phyloP scores from a whole-genome alignment of 768 basidiomycete species.

The Boletus pseudopeckii region DNA sequence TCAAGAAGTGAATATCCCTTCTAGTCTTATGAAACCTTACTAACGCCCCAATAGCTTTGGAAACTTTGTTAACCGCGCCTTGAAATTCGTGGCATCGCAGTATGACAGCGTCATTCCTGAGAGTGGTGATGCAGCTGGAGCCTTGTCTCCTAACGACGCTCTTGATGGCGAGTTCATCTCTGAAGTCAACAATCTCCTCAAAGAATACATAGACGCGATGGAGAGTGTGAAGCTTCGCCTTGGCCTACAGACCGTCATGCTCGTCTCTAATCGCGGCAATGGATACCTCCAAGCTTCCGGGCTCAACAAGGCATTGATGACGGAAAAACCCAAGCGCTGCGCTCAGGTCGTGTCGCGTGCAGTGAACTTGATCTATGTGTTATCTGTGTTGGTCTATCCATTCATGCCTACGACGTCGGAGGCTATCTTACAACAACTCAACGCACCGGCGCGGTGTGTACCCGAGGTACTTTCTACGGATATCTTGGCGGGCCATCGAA shows the following conservation, averaged over 20 bases:
- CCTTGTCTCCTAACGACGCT: slow-evolving; percentile 63
- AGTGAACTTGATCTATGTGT: slow-evolving; percentile 87
- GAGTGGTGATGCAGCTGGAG: slow-evolving; percentile 63
- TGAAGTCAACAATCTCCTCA: slow-evolving; percentile 74
- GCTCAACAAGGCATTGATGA: slow-evolving; percentile 85
- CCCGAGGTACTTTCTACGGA: slow-evolving; percentile 74
- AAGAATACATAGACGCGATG: slow-evolving; percentile 83
- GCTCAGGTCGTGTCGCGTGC: slow-evolving; percentile 88
- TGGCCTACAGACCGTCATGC: slow-evolving; percentile 87
- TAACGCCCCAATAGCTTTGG: slow-evolving; percentile 61
- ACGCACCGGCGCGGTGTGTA: slow-evolving; percentile 81
- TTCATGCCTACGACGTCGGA: slow-evolving; percentile 94
- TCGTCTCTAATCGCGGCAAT: slow-evolving; percentile 85
- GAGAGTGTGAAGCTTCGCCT: slow-evolving; percentile 86
- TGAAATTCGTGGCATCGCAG: slow-evolving; percentile 90
- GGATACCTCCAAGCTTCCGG: slow-evolving; percentile 91
- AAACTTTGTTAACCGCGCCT: slow-evolving; percentile 92
- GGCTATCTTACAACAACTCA: slow-evolving; percentile 79
- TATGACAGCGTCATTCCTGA: slow-evolving; percentile 81
- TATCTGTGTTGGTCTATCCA: slow-evolving; percentile 83
- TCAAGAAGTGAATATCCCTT: slow-evolving; percentile 72
- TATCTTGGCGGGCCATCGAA: slow-evolving; percentile 79
- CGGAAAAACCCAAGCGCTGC: slow-evolving; percentile 77
- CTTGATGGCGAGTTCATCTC: slow-evolving; percentile 72
- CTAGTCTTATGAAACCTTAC: not conserved